A percentile compares a stretch with the other conserved stretches of the same genome.
phyloP scores from a whole-genome alignment of 2,329 filamentous ascomycete genomes.

The Ophiostoma ulmi region DNA sequence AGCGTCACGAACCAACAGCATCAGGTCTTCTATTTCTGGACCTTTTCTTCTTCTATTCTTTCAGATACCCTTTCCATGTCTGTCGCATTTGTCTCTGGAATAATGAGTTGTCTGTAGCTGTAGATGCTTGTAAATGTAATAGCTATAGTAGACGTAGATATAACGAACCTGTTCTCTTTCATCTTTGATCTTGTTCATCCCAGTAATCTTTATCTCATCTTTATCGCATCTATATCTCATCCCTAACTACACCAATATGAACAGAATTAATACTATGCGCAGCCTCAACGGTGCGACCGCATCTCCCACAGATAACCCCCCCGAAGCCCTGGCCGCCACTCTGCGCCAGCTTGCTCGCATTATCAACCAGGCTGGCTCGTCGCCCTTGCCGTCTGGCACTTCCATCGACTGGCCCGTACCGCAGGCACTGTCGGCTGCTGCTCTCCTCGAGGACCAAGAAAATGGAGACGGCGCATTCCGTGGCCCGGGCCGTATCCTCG shows the following conservation, averaged over 20 bases:
- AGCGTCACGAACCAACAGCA: conserved; percentile 1
- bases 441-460: not conserved
- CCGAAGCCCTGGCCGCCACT: not conserved
- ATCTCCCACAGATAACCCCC: not conserved
- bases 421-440: conserved; percentile 6
- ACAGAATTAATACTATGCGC: conserved; percentile 2
- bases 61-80: not conserved
- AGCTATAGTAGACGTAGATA: not conserved
- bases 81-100: not conserved
- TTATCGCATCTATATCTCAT: not conserved
- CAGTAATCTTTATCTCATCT: no score
- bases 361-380: not conserved
- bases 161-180: not conserved
- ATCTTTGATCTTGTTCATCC: not conserved
- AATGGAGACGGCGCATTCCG: not conserved
- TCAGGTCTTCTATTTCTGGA: not conserved
- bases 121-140: not conserved
- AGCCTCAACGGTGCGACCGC: not conserved
- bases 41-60: not conserved
- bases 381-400: not conserved
- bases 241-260: not conserved
- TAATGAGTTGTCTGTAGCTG: not conserved
- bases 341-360: not conserved
- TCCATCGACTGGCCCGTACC: not conserved
- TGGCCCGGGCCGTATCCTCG: conserved; percentile 6